Percentiles rank a stretch among this genome's conserved stretches.
phyloP scores from a whole-genome alignment of 1,284 basidiomycete genomes.

The Cutaneotrichosporon cutaneum region DNA sequence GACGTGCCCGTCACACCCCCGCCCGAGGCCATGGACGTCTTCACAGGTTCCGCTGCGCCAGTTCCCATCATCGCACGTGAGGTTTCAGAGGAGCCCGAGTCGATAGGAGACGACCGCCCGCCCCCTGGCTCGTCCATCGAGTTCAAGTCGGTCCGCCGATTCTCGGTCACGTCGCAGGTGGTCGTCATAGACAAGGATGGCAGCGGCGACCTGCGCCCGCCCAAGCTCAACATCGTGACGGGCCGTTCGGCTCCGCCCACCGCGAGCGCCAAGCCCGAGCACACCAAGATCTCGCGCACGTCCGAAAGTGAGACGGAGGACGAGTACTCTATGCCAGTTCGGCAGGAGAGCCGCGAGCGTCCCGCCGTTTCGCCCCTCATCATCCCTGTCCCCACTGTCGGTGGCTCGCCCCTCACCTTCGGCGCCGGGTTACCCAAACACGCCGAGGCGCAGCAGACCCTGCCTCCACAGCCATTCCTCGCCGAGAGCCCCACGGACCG shows the following conservation, averaged over 20 bases:
- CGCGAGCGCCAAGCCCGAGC: neutral
- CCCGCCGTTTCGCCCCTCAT: neutral
- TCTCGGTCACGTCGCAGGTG: slow-evolving; percentile 5
- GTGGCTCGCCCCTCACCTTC: neutral
- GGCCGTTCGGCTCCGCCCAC: neutral
- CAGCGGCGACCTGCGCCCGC: neutral
- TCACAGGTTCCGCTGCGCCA: neutral
- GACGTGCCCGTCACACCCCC: slow-evolving; percentile 7
- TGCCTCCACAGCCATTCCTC: neutral
- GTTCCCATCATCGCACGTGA: slow-evolving; percentile 9
- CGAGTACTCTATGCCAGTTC: neutral
- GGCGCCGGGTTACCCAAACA: neutral
- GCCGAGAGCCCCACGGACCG: slow-evolving; percentile 4
- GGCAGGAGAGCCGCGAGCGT: neutral
- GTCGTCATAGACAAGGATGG: neutral
- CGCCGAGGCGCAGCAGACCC: neutral
- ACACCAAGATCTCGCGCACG: neutral
- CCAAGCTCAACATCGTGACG: neutral
- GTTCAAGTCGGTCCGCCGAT: slow-evolving; percentile 7
- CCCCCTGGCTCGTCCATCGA: neutral
- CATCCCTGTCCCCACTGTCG: neutral
- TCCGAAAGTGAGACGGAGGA: neutral
- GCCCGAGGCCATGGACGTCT: slow-evolving; percentile 9
- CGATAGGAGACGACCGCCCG: neutral
- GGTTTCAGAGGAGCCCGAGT: slow-evolving; percentile 11